These are phyloP conservation scores for Raphanus sativus DNA, from an alignment of 345 rosid species.

Conservation along the genomic window DNA sequence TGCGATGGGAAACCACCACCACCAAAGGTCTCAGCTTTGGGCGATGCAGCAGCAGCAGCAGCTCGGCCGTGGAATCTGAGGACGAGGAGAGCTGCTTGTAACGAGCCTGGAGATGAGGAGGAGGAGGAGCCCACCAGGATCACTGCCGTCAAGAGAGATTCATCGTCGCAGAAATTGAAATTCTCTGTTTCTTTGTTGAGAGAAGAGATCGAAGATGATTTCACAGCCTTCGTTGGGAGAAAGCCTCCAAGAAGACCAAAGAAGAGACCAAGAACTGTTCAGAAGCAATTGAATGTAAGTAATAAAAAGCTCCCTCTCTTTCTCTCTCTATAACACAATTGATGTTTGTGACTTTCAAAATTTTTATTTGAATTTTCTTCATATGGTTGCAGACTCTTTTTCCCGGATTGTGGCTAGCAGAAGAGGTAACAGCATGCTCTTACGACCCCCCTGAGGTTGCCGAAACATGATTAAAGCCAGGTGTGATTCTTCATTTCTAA, in stretches of 20 bases:
- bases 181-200: constrained; percentile 52
- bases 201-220: constrained; percentile 72
- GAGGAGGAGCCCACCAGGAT: constrained; percentile 17
- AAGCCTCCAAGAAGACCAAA: constrained; percentile 64
- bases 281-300: constrained; percentile 64
- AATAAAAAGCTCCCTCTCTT: neutral
- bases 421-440: constrained; percentile 51
- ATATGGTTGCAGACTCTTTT: constrained; percentile 50
- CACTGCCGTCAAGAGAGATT: constrained; percentile 15
- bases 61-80: constrained; percentile 72
- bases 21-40: constrained; percentile 38
- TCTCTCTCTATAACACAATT: neutral
- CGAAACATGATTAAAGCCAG: constrained; percentile 35
- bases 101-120: constrained; percentile 37
- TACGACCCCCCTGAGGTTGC: constrained; percentile 57
- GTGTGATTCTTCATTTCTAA: neutral
- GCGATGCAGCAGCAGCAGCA: constrained; percentile 30
- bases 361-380: neutral
- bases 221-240: constrained; percentile 45
- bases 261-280: constrained; percentile 60
- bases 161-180: constrained; percentile 33
- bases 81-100: constrained; percentile 67
- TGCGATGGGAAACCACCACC: constrained; percentile 23
- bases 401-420: constrained; percentile 61
- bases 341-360: neutral